Evolutionary conservation across 179 eudicot species (phyloP).

Genomic region (Carnegiea gigantea): DNA sequence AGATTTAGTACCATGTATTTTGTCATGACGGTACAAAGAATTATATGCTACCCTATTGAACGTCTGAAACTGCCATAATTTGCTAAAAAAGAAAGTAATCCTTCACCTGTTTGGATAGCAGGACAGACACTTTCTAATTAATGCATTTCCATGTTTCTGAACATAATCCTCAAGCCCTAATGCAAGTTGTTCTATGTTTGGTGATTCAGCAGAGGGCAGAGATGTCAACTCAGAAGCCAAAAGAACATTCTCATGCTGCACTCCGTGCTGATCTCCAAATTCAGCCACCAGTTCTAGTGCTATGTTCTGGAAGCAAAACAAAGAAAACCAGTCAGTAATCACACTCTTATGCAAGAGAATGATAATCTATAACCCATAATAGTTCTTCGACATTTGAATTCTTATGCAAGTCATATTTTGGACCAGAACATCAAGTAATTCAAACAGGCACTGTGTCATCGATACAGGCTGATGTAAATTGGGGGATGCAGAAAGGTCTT

Average conservation of each 20-base stretch:
- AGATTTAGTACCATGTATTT: background rate
- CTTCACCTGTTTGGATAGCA: conserved; percentile 67
- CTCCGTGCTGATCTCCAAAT: conserved; percentile 33
- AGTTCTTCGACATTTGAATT: background rate
- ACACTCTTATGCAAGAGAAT: background rate
- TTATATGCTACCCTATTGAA: too few relatives aligned
- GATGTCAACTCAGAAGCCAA: conserved; percentile 39
- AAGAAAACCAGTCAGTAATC: conserved; percentile 1
- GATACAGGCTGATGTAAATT: background rate
- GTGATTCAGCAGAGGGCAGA: conserved; percentile 34
- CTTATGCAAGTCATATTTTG: background rate
- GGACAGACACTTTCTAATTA: conserved; percentile 46
- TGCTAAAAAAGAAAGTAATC: background rate
- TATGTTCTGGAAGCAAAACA: conserved; percentile 47
- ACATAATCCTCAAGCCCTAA: conserved; percentile 71
- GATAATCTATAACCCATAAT: background rate
- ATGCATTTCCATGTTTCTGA: conserved; percentile 56
- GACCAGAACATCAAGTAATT: background rate
- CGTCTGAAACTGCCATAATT: background rate
- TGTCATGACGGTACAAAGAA: background rate
- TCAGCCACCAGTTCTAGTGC: conserved; percentile 68
- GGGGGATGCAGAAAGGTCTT: background rate
- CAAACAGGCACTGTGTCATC: background rate
- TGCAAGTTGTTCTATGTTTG: conserved; percentile 49
- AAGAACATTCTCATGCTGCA: conserved; percentile 41